Evolutionary conservation across 2,329 filamentous ascomycete species (phyloP).

Genomic region (Blastomyces parvus): DNA sequence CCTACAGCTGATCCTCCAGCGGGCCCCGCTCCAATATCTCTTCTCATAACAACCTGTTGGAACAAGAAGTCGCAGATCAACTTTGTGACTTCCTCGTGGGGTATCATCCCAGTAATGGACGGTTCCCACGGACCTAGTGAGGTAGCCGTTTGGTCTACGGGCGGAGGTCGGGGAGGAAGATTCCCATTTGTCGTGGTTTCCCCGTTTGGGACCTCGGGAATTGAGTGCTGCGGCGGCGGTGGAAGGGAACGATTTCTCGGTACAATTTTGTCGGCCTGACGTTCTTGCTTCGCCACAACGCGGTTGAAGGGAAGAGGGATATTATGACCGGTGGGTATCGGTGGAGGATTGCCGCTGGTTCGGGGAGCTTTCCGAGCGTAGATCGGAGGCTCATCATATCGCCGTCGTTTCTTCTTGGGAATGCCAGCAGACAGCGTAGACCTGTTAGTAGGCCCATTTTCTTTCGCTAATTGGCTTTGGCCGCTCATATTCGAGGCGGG

Average conservation of each 20-base stretch:
- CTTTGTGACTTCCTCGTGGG: constrained; percentile 65
- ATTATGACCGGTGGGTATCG: constrained; percentile 28
- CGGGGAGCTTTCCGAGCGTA: constrained; percentile 40
- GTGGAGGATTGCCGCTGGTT: constrained; percentile 33
- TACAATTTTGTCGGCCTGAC: constrained; percentile 10
- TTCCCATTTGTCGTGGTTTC: constrained; percentile 25
- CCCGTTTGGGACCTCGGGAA: constrained; percentile 18
- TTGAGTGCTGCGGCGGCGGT: constrained; percentile 9
- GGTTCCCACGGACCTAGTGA: constrained; percentile 40
- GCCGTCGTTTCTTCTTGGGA: constrained; percentile 41
- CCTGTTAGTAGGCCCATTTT: constrained; percentile 1
- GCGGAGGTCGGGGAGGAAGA: constrained; percentile 12
- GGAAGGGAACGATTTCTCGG: constrained; percentile 11
- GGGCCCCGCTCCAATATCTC: constrained; percentile 49
- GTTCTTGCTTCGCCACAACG: constrained; percentile 25
- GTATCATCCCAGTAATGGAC: constrained; percentile 59
- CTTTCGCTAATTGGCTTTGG: constrained; percentile 9
- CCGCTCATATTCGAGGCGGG: constrained; percentile 3
- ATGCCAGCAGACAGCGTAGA: constrained; percentile 20
- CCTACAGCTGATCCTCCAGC: constrained; percentile 49
- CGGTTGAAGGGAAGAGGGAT: constrained; percentile 18
- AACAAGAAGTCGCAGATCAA: constrained; percentile 74
- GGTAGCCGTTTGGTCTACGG: constrained; percentile 20
- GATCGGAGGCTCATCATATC: constrained; percentile 46
- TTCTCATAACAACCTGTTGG: constrained; percentile 56